Evolutionary conservation across 768 basidiomycete genomes (phyloP).

Genomic region (Clavaria fumosa): DNA sequence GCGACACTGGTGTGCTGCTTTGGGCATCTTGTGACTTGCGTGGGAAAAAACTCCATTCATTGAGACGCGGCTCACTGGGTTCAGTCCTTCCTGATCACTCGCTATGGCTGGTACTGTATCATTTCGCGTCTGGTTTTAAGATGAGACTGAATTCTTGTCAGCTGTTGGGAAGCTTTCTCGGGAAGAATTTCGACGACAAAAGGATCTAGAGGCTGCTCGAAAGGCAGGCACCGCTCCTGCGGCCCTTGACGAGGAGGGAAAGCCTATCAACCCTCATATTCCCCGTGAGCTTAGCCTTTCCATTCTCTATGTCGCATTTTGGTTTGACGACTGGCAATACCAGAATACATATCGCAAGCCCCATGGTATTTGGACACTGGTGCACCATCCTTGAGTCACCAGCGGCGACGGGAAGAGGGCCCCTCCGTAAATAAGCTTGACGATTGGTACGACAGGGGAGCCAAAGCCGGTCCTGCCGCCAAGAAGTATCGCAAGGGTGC

Average conservation of each 20-base stretch:
- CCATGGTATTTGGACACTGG: conserved; percentile 98
- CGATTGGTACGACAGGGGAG: conserved; percentile 84
- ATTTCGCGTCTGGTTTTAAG: too few relatives aligned
- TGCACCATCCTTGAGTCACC: conserved; percentile 85
- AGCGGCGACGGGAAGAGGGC: conserved; percentile 63
- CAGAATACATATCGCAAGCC: conserved; percentile 96
- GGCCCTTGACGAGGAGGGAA: conserved; percentile 88
- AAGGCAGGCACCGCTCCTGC: conserved; percentile 98
- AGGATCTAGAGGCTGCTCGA: conserved; percentile 94
- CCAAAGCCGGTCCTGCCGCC: conserved; percentile 74
- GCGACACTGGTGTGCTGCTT: too few relatives aligned
- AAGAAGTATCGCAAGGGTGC: conserved; percentile 97
- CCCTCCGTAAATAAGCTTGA: conserved; percentile 53
- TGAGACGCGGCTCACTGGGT: too few relatives aligned
- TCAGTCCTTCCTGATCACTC: too few relatives aligned
- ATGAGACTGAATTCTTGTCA: conserved; percentile 10
- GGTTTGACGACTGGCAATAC: conserved; percentile 2
- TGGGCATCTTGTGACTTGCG: too few relatives aligned
- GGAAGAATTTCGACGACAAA: conserved; percentile 89
- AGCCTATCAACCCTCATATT: conserved; percentile 96
- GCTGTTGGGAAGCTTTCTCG: conserved; percentile 75
- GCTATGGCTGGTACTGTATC: too few relatives aligned
- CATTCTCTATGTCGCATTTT: conserved; percentile 5
- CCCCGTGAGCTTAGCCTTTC: conserved; percentile 47
- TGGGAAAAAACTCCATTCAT: too few relatives aligned